Conservation (phyloP, 2,329 filamentous ascomycete species). For the Dactylellina haptotyla region DNA sequence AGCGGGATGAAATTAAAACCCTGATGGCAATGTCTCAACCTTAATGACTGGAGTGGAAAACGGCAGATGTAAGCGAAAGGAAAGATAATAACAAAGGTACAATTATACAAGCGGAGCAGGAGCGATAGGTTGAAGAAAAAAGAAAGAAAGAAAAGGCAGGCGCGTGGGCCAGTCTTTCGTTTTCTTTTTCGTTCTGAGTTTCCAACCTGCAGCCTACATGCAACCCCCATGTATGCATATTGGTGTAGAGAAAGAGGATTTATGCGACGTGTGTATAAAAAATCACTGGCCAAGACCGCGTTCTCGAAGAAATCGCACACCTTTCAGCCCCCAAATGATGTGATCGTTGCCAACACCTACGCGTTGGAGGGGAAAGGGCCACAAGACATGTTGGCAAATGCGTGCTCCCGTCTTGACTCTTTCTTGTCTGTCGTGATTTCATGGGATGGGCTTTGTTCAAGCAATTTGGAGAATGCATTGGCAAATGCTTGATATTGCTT, state of each 20-base stretch:
- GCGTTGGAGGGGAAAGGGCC: background rate
- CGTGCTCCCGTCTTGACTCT: conserved; percentile 10
- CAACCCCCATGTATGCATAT: conserved; percentile 1
- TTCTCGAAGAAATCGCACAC: conserved; percentile 3
- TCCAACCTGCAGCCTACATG: background rate
- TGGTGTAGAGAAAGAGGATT: background rate
- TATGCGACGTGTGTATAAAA: conserved; percentile 18
- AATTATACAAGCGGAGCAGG: too few species aligned
- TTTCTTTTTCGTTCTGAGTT: background rate
- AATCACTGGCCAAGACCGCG: conserved; percentile 12
- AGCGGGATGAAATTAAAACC: background rate
- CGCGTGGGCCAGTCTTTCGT: too few species aligned
- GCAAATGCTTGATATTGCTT: conserved; percentile 43
- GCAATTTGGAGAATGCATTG: conserved; percentile 31
- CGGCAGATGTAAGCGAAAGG: background rate
- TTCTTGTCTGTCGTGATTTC: background rate
- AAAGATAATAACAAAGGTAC: too few species aligned
- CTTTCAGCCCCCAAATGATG: conserved; percentile 40
- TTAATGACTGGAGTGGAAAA: background rate
- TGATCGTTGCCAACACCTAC: conserved; percentile 18
- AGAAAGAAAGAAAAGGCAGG: too few species aligned
- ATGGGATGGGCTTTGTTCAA: conserved; percentile 22
- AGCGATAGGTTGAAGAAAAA: too few species aligned
- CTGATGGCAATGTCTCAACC: background rate
- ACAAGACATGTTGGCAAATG: conserved; percentile 10